Percentiles rank a stretch among this genome's conserved stretches.
Conservation (phyloP, 805 yeast genomes). For the Candida nemodendra region DNA sequence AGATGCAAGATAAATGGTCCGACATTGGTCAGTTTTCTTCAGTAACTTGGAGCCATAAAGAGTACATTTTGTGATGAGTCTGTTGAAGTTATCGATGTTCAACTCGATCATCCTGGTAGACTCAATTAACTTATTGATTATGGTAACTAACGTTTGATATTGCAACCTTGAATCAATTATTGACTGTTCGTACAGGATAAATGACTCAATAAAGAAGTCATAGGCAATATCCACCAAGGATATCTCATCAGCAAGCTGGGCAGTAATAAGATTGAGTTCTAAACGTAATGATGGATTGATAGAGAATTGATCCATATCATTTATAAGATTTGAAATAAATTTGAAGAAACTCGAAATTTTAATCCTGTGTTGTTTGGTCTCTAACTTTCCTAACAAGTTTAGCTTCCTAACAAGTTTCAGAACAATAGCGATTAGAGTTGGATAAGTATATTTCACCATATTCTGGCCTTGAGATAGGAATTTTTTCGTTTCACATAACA, state of each 20-base stretch:
- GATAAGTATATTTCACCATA: slow-evolving; percentile 66
- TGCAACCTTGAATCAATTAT: slow-evolving; percentile 49
- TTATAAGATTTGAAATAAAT: slow-evolving; percentile 64
- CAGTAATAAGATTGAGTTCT: slow-evolving; percentile 61
- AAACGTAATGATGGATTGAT: slow-evolving; percentile 35
- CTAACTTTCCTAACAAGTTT: slow-evolving; percentile 27
- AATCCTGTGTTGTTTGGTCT: slow-evolving; percentile 22
- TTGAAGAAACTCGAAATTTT: slow-evolving; percentile 51
- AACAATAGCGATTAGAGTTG: slow-evolving; percentile 65
- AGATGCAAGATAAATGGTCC: slow-evolving; percentile 82
- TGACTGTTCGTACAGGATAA: slow-evolving; percentile 74
- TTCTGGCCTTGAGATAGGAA: slow-evolving; percentile 53
- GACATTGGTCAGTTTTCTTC: slow-evolving; percentile 92
- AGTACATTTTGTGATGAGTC: slow-evolving; percentile 79
- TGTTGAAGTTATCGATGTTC: slow-evolving; percentile 67
- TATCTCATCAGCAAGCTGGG: slow-evolving; percentile 77
- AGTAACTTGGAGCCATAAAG: slow-evolving; percentile 83
- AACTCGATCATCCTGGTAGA: slow-evolving; percentile 39
- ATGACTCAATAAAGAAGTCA: slow-evolving; percentile 87
- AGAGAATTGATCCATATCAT: slow-evolving; percentile 54
- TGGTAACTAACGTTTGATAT: slow-evolving; percentile 45
- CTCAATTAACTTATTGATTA: slow-evolving; percentile 44
- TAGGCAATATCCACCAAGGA: slow-evolving; percentile 69
- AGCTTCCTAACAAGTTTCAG: slow-evolving; percentile 58
- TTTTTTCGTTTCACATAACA: slow-evolving; percentile 45